Percentiles rank a stretch among this genome's conserved stretches.
These are phyloP conservation scores for Solanum neorickii DNA, from an alignment of 257 asterid genomes.

Conservation along the genomic window DNA sequence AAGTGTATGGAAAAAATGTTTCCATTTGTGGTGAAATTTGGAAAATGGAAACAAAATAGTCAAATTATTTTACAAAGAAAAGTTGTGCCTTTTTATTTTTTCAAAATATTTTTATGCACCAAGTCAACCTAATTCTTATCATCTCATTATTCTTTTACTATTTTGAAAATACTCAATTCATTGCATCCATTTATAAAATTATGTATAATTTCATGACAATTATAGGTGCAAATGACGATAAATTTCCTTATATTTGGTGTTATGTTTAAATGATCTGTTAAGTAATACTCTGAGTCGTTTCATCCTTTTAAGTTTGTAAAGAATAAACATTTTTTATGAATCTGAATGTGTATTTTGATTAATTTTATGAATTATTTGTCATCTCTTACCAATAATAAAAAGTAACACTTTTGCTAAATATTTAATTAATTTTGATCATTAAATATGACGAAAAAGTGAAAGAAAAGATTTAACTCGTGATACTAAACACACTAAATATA, in stretches of 20 bases:
- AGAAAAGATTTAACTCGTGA: neutral
- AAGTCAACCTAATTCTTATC: neutral
- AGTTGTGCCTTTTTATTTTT: neutral
- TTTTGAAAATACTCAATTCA: neutral
- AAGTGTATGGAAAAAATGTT: neutral
- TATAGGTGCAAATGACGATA: neutral
- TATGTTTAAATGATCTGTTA: neutral
- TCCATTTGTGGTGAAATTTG: neutral
- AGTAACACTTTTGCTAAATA: neutral
- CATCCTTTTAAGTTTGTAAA: neutral
- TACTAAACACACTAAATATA: neutral
- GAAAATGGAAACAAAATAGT: neutral
- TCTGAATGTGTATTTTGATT: too few species aligned
- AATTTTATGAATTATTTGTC: neutral
- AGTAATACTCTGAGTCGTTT: neutral
- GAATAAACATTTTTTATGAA: neutral
- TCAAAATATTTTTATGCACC: neutral
- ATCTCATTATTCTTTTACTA: neutral
- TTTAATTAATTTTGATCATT: neutral
- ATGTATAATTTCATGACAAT: neutral
- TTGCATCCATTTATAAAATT: neutral
- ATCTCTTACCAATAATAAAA: rapidly evolving
- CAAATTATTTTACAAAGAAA: neutral
- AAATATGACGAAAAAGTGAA: neutral
- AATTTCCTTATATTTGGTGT: neutral